Percentiles rank a stretch among this genome's conserved stretches.
phyloP scores from a whole-genome alignment of 2,329 filamentous ascomycete genomes.

The Aspergillus cejpii region DNA sequence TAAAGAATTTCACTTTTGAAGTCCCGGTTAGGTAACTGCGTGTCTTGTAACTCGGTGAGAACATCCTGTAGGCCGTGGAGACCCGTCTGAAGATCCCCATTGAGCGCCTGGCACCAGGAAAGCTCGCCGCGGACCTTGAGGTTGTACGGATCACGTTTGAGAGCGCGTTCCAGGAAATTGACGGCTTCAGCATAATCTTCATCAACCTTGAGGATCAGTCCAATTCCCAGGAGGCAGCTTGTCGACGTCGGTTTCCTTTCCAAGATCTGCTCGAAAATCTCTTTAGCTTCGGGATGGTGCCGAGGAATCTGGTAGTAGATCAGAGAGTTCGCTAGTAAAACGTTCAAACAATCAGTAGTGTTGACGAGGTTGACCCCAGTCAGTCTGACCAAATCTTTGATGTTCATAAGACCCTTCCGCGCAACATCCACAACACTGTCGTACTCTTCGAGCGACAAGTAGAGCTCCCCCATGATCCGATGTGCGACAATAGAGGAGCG shows the following conservation, averaged over 20 bases:
- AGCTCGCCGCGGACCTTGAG: conserved; percentile 75
- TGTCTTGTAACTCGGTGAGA: conserved; percentile 57
- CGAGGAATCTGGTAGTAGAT: conserved; percentile 86
- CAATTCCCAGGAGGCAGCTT: conserved; percentile 77
- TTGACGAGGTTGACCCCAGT: conserved; percentile 64
- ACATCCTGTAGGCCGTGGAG: conserved; percentile 64
- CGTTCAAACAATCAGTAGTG: conserved; percentile 65
- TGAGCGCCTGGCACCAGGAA: conserved; percentile 84
- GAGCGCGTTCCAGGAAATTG: conserved; percentile 69
- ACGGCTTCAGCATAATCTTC: conserved; percentile 79
- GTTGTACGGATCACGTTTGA: conserved; percentile 66
- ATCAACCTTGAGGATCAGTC: conserved; percentile 86
- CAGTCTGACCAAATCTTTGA: conserved; percentile 55
- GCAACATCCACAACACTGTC: conserved; percentile 73
- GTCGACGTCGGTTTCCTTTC: conserved; percentile 69
- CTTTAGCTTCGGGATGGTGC: conserved; percentile 80
- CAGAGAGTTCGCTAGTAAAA: conserved; percentile 76
- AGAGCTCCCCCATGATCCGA: conserved; percentile 75
- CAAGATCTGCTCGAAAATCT: conserved; percentile 77
- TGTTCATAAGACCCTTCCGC: conserved; percentile 61
- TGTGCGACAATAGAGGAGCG: conserved; percentile 72
- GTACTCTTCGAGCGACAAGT: conserved; percentile 76
- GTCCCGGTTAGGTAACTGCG: conserved; percentile 56
- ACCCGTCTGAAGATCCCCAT: conserved; percentile 65
- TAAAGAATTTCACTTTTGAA: conserved; percentile 82